These are phyloP conservation scores for Monosporozyma yasuniensis DNA, from an alignment of 805 yeast genomes.

Conservation along the genomic window DNA sequence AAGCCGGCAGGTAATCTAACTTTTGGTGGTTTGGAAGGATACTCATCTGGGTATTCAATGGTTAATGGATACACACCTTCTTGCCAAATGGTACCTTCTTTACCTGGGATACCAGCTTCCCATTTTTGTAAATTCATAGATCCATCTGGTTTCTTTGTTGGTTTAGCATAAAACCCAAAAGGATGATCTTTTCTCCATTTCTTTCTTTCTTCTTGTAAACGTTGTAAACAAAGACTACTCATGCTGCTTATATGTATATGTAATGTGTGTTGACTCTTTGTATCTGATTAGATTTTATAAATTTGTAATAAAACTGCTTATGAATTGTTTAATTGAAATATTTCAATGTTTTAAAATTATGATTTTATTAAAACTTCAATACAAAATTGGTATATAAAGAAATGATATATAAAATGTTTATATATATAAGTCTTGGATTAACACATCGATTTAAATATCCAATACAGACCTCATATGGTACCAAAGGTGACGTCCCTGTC, in stretches of 20 bases:
- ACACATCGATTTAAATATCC: neutral
- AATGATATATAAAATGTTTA: neutral
- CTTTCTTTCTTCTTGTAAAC: conserved; percentile 91
- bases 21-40: conserved; percentile 95
- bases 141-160: conserved; percentile 72
- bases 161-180: conserved; percentile 92
- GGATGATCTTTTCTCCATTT: conserved; percentile 99
- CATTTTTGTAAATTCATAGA: conserved; percentile 75
- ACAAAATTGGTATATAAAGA: no score
- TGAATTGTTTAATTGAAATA: neutral
- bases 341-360: neutral
- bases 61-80: conserved; percentile 84
- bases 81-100: conserved; percentile 76
- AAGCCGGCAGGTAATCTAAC: conserved; percentile 82
- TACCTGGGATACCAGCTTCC: conserved; percentile 97
- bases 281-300: conserved; percentile 22
- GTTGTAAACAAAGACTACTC: conserved; percentile 59
- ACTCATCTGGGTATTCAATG: conserved; percentile 77
- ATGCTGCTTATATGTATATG: conserved; percentile 12
- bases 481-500: neutral
- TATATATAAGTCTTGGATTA: no score
- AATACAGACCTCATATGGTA: neutral
- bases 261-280: conserved; percentile 11
- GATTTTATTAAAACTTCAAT: neutral
- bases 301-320: neutral